A percentile compares a stretch with the other conserved stretches of the same genome.
Conservation (phyloP, 192 early-diverging fungal species). For the Martensiomyces pterosporus region DNA sequence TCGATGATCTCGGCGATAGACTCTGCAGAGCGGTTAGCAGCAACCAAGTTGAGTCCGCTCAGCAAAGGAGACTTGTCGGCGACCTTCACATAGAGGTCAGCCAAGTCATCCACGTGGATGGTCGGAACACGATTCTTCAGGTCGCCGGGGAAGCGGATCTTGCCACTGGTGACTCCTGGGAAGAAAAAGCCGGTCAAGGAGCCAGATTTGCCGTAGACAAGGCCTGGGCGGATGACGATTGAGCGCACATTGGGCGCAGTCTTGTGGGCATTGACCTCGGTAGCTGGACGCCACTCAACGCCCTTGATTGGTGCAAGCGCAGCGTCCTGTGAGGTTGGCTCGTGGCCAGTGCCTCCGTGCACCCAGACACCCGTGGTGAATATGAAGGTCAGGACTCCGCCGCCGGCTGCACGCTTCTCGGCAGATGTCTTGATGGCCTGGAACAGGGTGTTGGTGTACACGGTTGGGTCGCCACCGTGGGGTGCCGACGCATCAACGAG, state of each 20-base stretch:
- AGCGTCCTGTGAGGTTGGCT: slow-evolving; percentile 4
- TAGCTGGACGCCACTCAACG: slow-evolving; percentile 1
- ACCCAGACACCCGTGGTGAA: slow-evolving; percentile 5
- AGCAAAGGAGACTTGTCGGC: slow-evolving; percentile 4
- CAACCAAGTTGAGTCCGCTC: slow-evolving; percentile 4
- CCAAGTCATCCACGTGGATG: slow-evolving; percentile 14
- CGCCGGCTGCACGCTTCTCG: slow-evolving; percentile 2
- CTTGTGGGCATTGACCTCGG: slow-evolving; percentile 1
- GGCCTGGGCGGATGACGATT: slow-evolving; percentile 6
- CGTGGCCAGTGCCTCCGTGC: slow-evolving; percentile 2
- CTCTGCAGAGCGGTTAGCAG: slow-evolving; percentile 8
- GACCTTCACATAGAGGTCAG: slow-evolving; percentile 10
- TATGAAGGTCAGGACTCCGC: slow-evolving; percentile 4
- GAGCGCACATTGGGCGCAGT: slow-evolving; percentile 6
- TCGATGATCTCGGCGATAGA: slow-evolving; percentile 4
- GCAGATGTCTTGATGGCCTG: slow-evolving; percentile 9
- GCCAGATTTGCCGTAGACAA: slow-evolving; percentile 11
- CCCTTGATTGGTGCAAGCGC: neutral
- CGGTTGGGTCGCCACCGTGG: slow-evolving; percentile 3
- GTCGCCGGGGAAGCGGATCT: slow-evolving; percentile 4
- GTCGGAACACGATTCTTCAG: slow-evolving; percentile 9
- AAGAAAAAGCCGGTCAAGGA: slow-evolving; percentile 2
- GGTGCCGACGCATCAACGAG: too few species aligned
- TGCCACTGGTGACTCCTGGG: slow-evolving; percentile 2
- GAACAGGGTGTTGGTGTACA: neutral